A percentile compares a stretch with the other conserved stretches of the same genome.
Evolutionary conservation across 352 stramenopile species (phyloP).

Genomic region (Phytophthora meadii): DNA sequence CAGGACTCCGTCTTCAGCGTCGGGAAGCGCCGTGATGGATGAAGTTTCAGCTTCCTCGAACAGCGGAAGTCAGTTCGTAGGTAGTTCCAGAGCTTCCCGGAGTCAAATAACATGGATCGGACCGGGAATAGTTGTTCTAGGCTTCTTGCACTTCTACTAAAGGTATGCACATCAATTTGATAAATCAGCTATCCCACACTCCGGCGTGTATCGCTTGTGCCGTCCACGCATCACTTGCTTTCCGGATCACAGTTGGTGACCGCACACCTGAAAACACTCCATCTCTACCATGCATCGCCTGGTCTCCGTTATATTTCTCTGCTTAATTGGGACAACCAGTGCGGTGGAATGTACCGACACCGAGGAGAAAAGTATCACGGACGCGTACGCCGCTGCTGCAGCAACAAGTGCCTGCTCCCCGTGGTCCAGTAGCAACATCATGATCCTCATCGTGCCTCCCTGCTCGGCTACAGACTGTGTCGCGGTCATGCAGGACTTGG

Average conservation of each 20-base stretch:
- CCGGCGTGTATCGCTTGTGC: no score
- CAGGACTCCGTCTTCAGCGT: slow-evolving; percentile 6
- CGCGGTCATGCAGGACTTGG: slow-evolving; percentile 17
- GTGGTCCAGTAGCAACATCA: slow-evolving; percentile 21
- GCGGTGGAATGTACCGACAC: slow-evolving; percentile 22
- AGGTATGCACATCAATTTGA: no score
- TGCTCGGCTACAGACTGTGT: slow-evolving; percentile 31
- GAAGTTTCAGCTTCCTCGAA: slow-evolving; percentile 7
- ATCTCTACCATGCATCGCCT: background rate
- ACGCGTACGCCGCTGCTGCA: slow-evolving; percentile 14
- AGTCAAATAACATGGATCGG: background rate
- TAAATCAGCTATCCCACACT: no score
- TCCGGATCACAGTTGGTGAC: no score
- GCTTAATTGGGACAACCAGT: background rate
- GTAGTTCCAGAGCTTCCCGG: slow-evolving; percentile 2
- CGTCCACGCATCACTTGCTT: no score
- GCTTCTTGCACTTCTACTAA: background rate
- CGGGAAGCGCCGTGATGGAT: slow-evolving; percentile 14
- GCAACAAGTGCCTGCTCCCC: slow-evolving; percentile 14
- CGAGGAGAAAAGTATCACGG: slow-evolving; percentile 16
- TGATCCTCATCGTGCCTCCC: slow-evolving; percentile 28
- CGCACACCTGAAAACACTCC: background rate
- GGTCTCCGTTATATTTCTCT: background rate
- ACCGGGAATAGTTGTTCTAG: background rate
- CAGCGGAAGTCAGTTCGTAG: slow-evolving; percentile 12